Conservation (phyloP, 2,329 filamentous ascomycete genomes). For the Claviceps maximensis region DNA sequence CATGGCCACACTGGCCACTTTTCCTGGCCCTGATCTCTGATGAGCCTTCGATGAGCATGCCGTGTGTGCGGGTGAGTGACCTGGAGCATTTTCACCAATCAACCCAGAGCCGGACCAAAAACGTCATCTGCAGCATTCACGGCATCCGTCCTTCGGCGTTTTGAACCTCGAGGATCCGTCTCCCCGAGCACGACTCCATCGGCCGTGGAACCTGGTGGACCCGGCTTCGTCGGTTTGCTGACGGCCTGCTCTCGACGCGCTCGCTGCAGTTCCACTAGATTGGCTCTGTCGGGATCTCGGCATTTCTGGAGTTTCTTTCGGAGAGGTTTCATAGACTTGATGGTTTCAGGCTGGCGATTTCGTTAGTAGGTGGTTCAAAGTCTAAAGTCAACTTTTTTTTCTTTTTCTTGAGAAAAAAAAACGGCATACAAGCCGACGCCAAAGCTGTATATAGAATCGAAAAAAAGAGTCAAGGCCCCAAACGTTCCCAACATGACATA, state of each 20-base stretch:
- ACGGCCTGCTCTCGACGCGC: slow-evolving; percentile 44
- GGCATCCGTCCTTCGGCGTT: slow-evolving; percentile 29
- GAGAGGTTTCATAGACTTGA: slow-evolving; percentile 38
- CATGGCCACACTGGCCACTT: too few relatives aligned
- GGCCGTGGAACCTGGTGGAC: slow-evolving; percentile 15
- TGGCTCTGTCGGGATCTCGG: slow-evolving; percentile 59
- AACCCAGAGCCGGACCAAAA: slow-evolving; percentile 28
- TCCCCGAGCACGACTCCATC: slow-evolving; percentile 36
- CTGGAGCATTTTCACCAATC: neutral
- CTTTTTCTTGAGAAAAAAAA: too few relatives aligned
- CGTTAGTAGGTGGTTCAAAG: neutral
- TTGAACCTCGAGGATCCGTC: slow-evolving; percentile 24
- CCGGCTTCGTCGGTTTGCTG: slow-evolving; percentile 31
- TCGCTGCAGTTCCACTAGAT: slow-evolving; percentile 56
- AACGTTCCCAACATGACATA: slow-evolving; percentile 17
- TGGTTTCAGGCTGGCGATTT: slow-evolving; percentile 26
- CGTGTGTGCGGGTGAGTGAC: neutral
- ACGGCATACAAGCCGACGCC: too few relatives aligned
- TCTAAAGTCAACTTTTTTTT: too few relatives aligned
- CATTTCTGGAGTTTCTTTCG: slow-evolving; percentile 60
- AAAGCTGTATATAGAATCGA: neutral
- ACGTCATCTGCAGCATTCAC: slow-evolving; percentile 26
- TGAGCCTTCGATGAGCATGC: neutral
- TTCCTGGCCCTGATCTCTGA: too few relatives aligned
- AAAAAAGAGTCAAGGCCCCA: too few relatives aligned